Conservation (phyloP, 495 filamentous ascomycete species). For the Penicillium diatomitis region DNA sequence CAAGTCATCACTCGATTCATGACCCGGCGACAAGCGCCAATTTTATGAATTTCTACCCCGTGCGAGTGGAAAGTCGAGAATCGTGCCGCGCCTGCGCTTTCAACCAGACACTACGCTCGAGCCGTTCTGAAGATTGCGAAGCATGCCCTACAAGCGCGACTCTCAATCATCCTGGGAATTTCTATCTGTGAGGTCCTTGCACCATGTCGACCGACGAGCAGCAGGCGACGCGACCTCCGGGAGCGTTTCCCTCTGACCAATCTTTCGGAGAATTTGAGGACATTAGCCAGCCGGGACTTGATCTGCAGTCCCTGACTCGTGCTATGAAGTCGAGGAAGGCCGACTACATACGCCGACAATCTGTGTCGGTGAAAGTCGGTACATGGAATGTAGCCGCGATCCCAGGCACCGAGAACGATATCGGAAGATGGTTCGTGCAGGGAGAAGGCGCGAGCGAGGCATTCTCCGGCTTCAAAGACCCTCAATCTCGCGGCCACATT, state of each 20-base stretch:
- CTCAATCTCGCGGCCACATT: slow-evolving; percentile 16
- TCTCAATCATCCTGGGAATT: background rate
- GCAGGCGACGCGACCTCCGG: slow-evolving; percentile 3
- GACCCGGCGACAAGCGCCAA: no score
- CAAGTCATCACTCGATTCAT: no score
- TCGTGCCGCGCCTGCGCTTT: no score
- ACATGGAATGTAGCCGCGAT: slow-evolving; percentile 91
- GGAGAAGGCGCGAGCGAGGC: slow-evolving; percentile 58
- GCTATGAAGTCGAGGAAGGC: slow-evolving; percentile 59
- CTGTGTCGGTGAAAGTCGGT: slow-evolving; percentile 75
- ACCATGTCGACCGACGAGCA: slow-evolving; percentile 9
- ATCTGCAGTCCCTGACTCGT: slow-evolving; percentile 43
- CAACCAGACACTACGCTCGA: no score
- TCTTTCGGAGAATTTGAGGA: slow-evolving; percentile 18
- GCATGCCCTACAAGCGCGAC: background rate
- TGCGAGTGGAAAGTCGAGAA: no score
- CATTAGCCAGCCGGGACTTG: slow-evolving; percentile 9
- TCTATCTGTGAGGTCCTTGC: background rate
- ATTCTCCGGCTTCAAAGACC: slow-evolving; percentile 43
- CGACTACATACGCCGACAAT: slow-evolving; percentile 64
- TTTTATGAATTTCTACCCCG: no score
- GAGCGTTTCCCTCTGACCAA: slow-evolving; percentile 9
- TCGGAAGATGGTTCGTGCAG: slow-evolving; percentile 76
- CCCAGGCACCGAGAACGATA: slow-evolving; percentile 73
- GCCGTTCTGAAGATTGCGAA: background rate